Evolutionary conservation across 768 basidiomycete species (phyloP).

Genomic region (Rhizopogon sp.): DNA sequence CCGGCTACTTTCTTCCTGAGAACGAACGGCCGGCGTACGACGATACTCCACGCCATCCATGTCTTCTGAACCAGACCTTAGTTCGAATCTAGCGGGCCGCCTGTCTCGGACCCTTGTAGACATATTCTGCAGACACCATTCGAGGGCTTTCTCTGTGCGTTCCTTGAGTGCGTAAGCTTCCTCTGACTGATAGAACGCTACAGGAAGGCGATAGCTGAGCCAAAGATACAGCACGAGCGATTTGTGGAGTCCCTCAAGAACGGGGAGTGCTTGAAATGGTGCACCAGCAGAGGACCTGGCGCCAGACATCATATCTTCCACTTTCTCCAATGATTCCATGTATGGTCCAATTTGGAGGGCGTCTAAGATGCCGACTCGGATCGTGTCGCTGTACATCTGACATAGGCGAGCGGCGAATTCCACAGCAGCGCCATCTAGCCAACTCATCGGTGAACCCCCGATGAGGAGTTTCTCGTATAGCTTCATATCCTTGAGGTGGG

Average conservation of each 20-base stretch:
- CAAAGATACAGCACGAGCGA: slow-evolving; percentile 77
- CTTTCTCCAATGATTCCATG: slow-evolving; percentile 13
- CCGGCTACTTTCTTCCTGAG: background rate
- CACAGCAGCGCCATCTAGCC: slow-evolving; percentile 34
- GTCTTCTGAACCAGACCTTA: background rate
- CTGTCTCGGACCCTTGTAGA: slow-evolving; percentile 16
- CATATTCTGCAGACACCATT: slow-evolving; percentile 50
- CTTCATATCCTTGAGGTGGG: slow-evolving; percentile 30
- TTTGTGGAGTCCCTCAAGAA: slow-evolving; percentile 78
- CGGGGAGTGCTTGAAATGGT: slow-evolving; percentile 11
- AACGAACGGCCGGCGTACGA: background rate
- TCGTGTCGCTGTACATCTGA: slow-evolving; percentile 30
- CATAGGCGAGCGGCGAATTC: background rate
- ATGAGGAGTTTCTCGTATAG: slow-evolving; percentile 40
- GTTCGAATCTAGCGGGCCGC: background rate
- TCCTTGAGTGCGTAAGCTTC: slow-evolving; percentile 50
- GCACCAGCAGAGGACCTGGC: background rate
- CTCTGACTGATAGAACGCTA: slow-evolving; percentile 58
- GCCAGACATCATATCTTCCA: slow-evolving; percentile 20
- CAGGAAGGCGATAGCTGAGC: slow-evolving; percentile 66
- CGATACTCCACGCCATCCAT: slow-evolving; percentile 16
- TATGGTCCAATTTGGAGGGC: slow-evolving; percentile 18
- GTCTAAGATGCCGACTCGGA: slow-evolving; percentile 17
- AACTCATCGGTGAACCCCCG: slow-evolving; percentile 49
- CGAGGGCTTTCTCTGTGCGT: slow-evolving; percentile 61